Evolutionary conservation across 2,329 filamentous ascomycete genomes (phyloP), one percentile per base, ranked within the genome.

Genomic region (Drechslera avenae): DNA sequence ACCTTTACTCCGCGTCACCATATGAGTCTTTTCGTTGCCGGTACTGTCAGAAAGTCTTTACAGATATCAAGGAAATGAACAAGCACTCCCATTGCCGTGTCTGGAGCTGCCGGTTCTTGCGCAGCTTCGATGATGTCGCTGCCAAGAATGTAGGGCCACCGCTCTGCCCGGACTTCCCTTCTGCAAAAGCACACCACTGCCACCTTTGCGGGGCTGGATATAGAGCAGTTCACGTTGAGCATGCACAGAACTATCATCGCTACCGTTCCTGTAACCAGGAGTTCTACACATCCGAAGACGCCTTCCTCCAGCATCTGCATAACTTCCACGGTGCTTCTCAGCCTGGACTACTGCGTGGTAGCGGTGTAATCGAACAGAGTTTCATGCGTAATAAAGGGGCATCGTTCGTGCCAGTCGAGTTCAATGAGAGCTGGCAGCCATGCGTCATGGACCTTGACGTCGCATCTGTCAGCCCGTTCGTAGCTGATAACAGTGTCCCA

Each of bases 321-420:
- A 64, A 66, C 28, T 69, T 63, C 17, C 69, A 73, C 28, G 63
- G 63, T 12, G 68, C 67, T 5, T 68, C 66, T 14, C 58, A 59
- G 6, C 66, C 68, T 13, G 48, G 52, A 10, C 37, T 68, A 5
- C 50, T 73, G 9, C 62, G 63, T 49, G 60, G 60, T 1, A 68
- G 52, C 31, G 56, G 62, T 0, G 48, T 69, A 18, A 60, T 73
- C n/a, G 68, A 71, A 41, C 68, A 72, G 39, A 67, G 65, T 21
- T 73, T 68, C 42, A 69, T 69, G 42, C 63, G 68, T 17, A 72
- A 70, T 41, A 71, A 72, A 35, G 68, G 66, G 7, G 66, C 67
- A 16, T 68, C 68, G 1, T 73, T 73, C 26, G 69, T 72, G 40
- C 63, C 68, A n/a, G 58, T 73, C 3, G 60, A 68, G 21, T 67